These are phyloP conservation scores for Ascocoryne sarcoides DNA, from an alignment of 2,329 filamentous ascomycete species.

Conservation along the genomic window DNA sequence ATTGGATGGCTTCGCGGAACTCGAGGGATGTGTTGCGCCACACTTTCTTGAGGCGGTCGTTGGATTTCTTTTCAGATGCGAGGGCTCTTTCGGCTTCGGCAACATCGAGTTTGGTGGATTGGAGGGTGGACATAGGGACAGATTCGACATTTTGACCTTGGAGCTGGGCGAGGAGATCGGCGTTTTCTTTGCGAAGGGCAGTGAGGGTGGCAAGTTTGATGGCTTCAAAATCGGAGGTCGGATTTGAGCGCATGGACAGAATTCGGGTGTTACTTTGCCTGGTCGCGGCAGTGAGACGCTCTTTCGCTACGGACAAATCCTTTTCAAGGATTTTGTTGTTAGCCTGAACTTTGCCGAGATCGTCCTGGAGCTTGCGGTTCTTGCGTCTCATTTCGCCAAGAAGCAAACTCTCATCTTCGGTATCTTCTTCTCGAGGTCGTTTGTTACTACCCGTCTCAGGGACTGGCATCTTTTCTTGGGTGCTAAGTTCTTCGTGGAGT, in stretches of 20 bases:
- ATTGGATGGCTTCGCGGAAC: conserved; percentile 91
- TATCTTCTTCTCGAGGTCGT: conserved; percentile 48
- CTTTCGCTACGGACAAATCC: conserved; percentile 62
- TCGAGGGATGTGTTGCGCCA: conserved; percentile 87
- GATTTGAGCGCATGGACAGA: conserved; percentile 82
- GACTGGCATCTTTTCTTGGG: conserved; percentile 42
- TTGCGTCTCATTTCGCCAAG: conserved; percentile 74
- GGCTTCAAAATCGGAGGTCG: conserved; percentile 75
- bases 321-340: conserved; percentile 62
- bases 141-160: conserved; percentile 31
- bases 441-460: conserved; percentile 46
- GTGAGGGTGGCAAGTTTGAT: conserved; percentile 74
- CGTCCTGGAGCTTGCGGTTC: conserved; percentile 75
- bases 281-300: conserved; percentile 60
- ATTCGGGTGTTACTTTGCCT: conserved; percentile 70
- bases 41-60: conserved; percentile 80
- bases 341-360: conserved; percentile 60
- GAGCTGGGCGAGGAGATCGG: conserved; percentile 69
- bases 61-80: conserved; percentile 71
- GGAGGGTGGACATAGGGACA: conserved; percentile 70
- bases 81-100: conserved; percentile 60
- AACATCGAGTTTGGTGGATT: conserved; percentile 67
- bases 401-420: conserved; percentile 54
- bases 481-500: conserved; percentile 65
- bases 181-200: conserved; percentile 74